Base-by-base conservation (phyloP, 2,329 filamentous ascomycete species). In the Lachnum nothofagi region DNA sequence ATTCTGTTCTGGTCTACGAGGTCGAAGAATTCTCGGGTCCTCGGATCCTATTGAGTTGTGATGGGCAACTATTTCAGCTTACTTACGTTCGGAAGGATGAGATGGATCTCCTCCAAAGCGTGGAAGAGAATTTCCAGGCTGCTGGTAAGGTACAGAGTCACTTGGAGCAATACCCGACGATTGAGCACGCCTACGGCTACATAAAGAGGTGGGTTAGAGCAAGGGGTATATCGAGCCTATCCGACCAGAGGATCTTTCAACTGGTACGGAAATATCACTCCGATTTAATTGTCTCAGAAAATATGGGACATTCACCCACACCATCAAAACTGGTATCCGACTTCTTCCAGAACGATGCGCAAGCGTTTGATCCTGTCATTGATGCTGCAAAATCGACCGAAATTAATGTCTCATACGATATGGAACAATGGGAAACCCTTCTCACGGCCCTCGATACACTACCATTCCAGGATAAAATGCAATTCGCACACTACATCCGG, bases 1-100 rank as follows among this genome's bases (percentile, higher is more conserved):
- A 31, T n/a, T 54, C 12, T 12, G 9, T 14, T n/a, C 19, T 22
- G 17, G 49, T 57, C 23, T 52, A 53, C 33, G 50, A 53, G 25
- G 34, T 49, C 10, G 19, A 44, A 20, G n/a, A 12, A 20, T 44
- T 12, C 2, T 29, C 31, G 6, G 31, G 12, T 29, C 49, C 47
- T 9, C 19, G 17, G 10, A 47, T 56, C 16, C 16, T 52, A 14
- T 22, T 56, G 19, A 34, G 37, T 20, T 42, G 54, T 29, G 23
- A 49, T 23, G 9, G 16, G 12, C 45, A 52, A 34, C 12, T 44
- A 14, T 58, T 55, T 25, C 46, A 54, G 17, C 22, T 59, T 4
- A 44, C 17, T 9, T 60, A 59, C 45, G 24, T 52, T 20, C 42
- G 48, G 16, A 10, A 43, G 14, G 40, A 48, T 7, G 27, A 23